Conservation (phyloP, 2,329 filamentous ascomycete genomes). For the Dothistroma septosporum region DNA sequence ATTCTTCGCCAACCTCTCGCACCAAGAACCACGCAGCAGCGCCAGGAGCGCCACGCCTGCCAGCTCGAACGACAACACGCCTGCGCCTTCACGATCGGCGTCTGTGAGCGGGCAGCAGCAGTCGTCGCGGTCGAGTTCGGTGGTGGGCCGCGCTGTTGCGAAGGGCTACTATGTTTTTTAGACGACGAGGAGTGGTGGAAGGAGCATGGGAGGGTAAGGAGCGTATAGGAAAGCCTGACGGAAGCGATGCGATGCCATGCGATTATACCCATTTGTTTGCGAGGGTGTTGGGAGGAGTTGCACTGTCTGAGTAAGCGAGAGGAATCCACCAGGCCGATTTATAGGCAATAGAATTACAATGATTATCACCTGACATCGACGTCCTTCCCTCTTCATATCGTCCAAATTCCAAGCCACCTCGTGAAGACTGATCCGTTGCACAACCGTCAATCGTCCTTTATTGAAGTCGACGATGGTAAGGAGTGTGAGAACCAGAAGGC, state of each 20-base stretch:
- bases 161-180: constrained; percentile 2
- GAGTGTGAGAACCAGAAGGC: no score
- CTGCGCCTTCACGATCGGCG: not conserved
- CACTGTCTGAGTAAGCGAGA: no score
- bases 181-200: not conserved
- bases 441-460: no score
- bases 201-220: not conserved
- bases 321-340: no score
- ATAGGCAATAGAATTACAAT: not conserved
- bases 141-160: not conserved
- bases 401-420: no score
- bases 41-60: constrained; percentile 1
- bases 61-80: not conserved
- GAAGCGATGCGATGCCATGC: not conserved
- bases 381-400: not conserved
- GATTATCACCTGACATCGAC: not conserved
- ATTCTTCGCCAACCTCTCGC: not conserved
- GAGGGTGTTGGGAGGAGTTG: not conserved
- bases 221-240: not conserved
- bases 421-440: no score
- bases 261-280: not conserved
- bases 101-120: not conserved
- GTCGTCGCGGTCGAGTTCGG: not conserved
- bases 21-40: not conserved
- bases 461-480: no score